These are phyloP conservation scores for Cercospora zeina DNA, from an alignment of 2,329 filamentous ascomycete genomes.

Conservation along the genomic window DNA sequence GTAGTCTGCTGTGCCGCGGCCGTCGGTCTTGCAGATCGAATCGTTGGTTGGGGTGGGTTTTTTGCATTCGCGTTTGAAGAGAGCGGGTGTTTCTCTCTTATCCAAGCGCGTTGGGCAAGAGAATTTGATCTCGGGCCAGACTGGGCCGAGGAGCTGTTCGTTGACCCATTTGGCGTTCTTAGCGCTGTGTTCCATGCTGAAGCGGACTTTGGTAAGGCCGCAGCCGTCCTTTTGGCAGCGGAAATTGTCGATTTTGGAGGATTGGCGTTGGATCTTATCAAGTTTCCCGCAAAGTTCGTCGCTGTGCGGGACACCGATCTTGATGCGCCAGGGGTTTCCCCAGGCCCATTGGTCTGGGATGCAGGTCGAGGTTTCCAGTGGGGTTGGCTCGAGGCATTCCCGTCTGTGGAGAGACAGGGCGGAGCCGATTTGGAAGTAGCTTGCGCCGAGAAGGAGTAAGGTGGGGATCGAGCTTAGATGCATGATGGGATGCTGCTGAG, in stretches of 20 bases:
- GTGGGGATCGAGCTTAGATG: neutral
- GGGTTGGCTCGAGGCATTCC: neutral
- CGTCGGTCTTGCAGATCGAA: no score
- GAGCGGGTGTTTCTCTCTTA: neutral
- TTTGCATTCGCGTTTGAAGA: neutral
- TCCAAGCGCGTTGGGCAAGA: neutral
- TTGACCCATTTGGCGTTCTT: conserved; percentile 3
- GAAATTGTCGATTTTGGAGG: neutral
- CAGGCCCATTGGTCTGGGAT: neutral
- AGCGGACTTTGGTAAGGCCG: neutral
- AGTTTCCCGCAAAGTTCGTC: conserved; percentile 3
- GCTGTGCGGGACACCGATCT: neutral
- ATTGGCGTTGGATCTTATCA: neutral
- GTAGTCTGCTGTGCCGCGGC: no score
- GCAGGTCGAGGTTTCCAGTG: neutral
- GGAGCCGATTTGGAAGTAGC: neutral
- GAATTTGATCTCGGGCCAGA: conserved; percentile 1
- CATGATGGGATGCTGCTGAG: neutral
- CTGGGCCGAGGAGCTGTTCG: neutral
- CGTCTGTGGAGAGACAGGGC: neutral
- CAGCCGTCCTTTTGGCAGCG: conserved; percentile 6
- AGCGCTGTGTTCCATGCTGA: neutral
- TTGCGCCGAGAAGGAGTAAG: neutral
- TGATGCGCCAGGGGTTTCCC: conserved; percentile 4
- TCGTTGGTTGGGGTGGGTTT: neutral